Base-by-base conservation (phyloP, 306 rosid genomes). In the Sphenostylis stenocarpa region DNA sequence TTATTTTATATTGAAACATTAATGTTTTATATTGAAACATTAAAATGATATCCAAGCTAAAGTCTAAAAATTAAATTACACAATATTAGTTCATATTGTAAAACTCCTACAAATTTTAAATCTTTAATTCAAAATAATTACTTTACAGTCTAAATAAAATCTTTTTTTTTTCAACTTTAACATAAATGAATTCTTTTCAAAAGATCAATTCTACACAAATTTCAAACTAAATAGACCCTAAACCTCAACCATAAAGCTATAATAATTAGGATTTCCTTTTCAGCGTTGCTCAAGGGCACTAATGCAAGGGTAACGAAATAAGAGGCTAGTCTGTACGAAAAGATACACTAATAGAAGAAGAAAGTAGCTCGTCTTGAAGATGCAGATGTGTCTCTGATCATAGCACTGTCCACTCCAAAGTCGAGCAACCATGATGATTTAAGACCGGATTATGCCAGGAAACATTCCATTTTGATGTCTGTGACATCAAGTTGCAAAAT, bases 401-500 rank as follows among this genome's bases (percentile, higher is more conserved):
- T 3, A 19, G 38, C 31, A 75, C 7, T 9, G 41, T 48, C 41
- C 45, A 36, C 44, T 26, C 23, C 36, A 64, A 55, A 21, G n/a
- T n/a, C 21, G 7, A 9, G 7, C 43, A 7, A 19, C 11, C 7
- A 39, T 36, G 47, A 39, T 36, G 47, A 67, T 48, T 41, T 51
- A 77, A 49, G 15, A 38, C 16, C 3, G 38, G 67, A 56, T 26
- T 65, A 68, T 31, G 84, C 61, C 11, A 86, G 83, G 82, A 87
- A 92, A 68, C 90, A 84, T 55, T 90, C 97, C 98, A 95, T 95
- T 78, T 90, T 92, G 78, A 95, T 91, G 73, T 95, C 94, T 3
- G 96, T 92, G 55, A 95, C 97, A 81, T 95, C 98, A 39, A 92
- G 97, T 57, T 80, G 96, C 70, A 90, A 76, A 78, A 95, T 95